phyloP scores from a whole-genome alignment of 2,329 filamentous ascomycete genomes.

The Penicillium sp. region DNA sequence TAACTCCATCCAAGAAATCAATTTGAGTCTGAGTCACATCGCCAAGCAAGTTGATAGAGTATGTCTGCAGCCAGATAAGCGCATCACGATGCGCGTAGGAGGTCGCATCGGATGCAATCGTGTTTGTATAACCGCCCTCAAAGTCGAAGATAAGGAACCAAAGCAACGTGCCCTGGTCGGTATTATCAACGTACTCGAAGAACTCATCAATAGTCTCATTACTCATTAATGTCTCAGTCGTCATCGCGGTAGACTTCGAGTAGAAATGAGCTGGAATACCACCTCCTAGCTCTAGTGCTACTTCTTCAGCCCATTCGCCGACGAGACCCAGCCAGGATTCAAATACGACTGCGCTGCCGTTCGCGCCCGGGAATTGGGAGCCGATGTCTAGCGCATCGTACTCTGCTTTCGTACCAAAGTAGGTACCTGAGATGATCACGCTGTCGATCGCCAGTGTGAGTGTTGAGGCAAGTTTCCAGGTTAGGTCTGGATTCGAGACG shows the following conservation, averaged over 20 bases:
- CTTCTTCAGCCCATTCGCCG: slow-evolving; percentile 26
- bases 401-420: slow-evolving; percentile 61
- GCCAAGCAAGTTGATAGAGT: neutral
- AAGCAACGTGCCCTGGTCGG: neutral
- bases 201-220: neutral
- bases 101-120: neutral
- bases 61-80: slow-evolving; percentile 1
- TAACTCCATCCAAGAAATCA: slow-evolving; percentile 3
- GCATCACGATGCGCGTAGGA: slow-evolving; percentile 2
- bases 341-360: slow-evolving; percentile 24
- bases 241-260: slow-evolving; percentile 58
- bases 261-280: slow-evolving; percentile 55
- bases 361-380: slow-evolving; percentile 22
- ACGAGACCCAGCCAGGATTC: slow-evolving; percentile 32
- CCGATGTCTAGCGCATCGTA: slow-evolving; percentile 45
- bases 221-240: slow-evolving; percentile 49
- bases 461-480: slow-evolving; percentile 59
- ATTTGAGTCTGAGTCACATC: neutral
- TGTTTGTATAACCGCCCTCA: neutral
- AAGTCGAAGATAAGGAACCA: slow-evolving; percentile 7
- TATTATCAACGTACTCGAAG: slow-evolving; percentile 1
- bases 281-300: slow-evolving; percentile 24
- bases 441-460: slow-evolving; percentile 58
- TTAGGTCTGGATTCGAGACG: slow-evolving; percentile 54
- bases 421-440: slow-evolving; percentile 60